These are phyloP conservation scores for Sugiyamaella paludigena DNA, from an alignment of 1,139 yeast species.

Conservation along the genomic window DNA sequence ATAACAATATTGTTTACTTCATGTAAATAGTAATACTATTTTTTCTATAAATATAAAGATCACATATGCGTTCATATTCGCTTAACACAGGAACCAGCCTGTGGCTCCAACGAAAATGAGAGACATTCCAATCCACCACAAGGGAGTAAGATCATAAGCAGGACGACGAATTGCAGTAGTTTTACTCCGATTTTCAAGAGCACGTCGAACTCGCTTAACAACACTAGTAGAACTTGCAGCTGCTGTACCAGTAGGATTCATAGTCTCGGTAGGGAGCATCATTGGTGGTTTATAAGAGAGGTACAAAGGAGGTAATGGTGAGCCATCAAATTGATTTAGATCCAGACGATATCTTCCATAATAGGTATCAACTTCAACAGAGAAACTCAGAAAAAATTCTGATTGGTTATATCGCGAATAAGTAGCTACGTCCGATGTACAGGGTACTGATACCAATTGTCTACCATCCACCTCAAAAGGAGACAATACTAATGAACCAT, in stretches of 20 bases:
- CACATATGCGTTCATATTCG: background rate
- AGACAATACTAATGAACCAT: slow-evolving; percentile 65
- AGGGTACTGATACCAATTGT: slow-evolving; percentile 85
- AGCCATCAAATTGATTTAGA: slow-evolving; percentile 77
- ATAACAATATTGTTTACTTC: slow-evolving; percentile 25
- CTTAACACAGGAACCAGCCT: slow-evolving; percentile 35
- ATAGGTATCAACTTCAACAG: slow-evolving; percentile 65
- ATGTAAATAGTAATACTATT: too few species aligned
- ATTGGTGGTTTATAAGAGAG: slow-evolving; percentile 90
- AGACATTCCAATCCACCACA: slow-evolving; percentile 50
- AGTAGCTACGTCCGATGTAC: slow-evolving; percentile 53
- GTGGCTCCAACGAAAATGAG: slow-evolving; percentile 44
- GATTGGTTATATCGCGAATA: slow-evolving; percentile 72
- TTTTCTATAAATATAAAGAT: slow-evolving; percentile 5
- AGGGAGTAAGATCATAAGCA: slow-evolving; percentile 46
- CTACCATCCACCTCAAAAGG: slow-evolving; percentile 92
- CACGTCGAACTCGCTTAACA: slow-evolving; percentile 33
- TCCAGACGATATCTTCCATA: slow-evolving; percentile 79
- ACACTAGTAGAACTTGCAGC: slow-evolving; percentile 34
- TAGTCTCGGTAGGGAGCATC: slow-evolving; percentile 90
- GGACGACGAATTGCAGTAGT: slow-evolving; percentile 65
- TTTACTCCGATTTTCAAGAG: slow-evolving; percentile 74
- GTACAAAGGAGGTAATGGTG: slow-evolving; percentile 80
- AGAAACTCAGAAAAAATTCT: slow-evolving; percentile 57
- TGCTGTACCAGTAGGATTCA: slow-evolving; percentile 72